phyloP scores from a whole-genome alignment of 495 filamentous ascomycete genomes.

The Aspergillus incahuasiensis region DNA sequence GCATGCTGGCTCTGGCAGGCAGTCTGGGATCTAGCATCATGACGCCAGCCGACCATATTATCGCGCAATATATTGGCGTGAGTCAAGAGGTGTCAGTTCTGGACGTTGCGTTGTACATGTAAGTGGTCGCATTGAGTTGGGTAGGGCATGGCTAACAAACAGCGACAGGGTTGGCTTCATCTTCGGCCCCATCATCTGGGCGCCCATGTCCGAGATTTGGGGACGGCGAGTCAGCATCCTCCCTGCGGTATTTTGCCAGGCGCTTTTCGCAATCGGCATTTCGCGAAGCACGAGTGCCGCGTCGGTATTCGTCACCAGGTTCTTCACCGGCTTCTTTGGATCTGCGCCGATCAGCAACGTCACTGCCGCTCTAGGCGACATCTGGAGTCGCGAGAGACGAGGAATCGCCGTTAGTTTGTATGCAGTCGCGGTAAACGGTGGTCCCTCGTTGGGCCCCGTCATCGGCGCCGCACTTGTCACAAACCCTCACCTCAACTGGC shows the following conservation, averaged over 20 bases:
- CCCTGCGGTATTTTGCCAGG: conserved; percentile 3
- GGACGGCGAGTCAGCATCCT: conserved; percentile 7
- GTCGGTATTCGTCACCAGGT: conserved; percentile 53
- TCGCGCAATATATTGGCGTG: conserved; percentile 33
- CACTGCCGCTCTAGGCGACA: conserved; percentile 51
- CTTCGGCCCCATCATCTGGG: conserved; percentile 15
- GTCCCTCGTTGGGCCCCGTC: conserved; percentile 43
- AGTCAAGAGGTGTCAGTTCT: conserved; percentile 33
- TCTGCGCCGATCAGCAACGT: conserved; percentile 52
- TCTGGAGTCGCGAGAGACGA: conserved; percentile 42
- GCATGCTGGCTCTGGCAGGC: conserved; percentile 46
- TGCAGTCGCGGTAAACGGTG: conserved; percentile 51
- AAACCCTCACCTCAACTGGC: conserved; percentile 37
- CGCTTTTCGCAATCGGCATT: conserved; percentile 23
- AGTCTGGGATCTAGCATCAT: conserved; percentile 48
- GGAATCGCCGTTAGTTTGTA: conserved; percentile 52
- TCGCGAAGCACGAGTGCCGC: conserved; percentile 52
- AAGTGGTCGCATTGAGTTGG: conserved; percentile 1
- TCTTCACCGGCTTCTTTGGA: conserved; percentile 53
- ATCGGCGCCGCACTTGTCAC: conserved; percentile 41
- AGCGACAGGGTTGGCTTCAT: neutral
- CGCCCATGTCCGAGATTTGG: conserved; percentile 12
- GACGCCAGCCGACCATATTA: conserved; percentile 38
- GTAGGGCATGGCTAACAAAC: neutral
- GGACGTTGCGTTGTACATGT: conserved; percentile 16